phyloP scores from a whole-genome alignment of 1,284 basidiomycete genomes.

The Malassezia furfur region DNA sequence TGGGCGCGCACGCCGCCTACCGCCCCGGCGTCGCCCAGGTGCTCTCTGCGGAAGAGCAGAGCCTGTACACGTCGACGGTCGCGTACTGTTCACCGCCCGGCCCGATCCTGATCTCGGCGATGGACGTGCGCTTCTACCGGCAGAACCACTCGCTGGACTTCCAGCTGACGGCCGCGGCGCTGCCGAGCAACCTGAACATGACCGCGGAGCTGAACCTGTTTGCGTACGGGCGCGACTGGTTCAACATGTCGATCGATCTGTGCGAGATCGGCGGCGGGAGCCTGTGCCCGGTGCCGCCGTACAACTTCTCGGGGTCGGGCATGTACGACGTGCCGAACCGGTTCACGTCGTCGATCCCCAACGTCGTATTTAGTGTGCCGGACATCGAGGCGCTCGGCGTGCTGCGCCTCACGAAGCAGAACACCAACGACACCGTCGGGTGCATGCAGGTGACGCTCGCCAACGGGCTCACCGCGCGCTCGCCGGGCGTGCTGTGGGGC shows the following conservation, averaged over 20 bases:
- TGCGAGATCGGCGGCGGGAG: slow-evolving; percentile 32
- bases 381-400: slow-evolving; percentile 83
- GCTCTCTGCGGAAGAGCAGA: background rate
- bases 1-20: too few relatives aligned
- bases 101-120: slow-evolving; percentile 33
- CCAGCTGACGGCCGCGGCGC: slow-evolving; percentile 37
- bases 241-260: slow-evolving; percentile 40
- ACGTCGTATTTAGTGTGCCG: slow-evolving; percentile 75
- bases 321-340: slow-evolving; percentile 61
- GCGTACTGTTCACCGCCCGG: slow-evolving; percentile 41
- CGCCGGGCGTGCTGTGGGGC: slow-evolving; percentile 66
- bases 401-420: slow-evolving; percentile 60
- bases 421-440: slow-evolving; percentile 61
- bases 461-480: slow-evolving; percentile 75
- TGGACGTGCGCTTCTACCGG: slow-evolving; percentile 35
- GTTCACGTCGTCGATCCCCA: slow-evolving; percentile 57
- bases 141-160: slow-evolving; percentile 41
- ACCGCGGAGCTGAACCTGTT: slow-evolving; percentile 32
- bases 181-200: slow-evolving; percentile 24
- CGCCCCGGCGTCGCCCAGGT: background rate
- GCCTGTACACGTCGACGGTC: slow-evolving; percentile 30
- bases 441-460: slow-evolving; percentile 83
- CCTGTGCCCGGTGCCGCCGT: slow-evolving; percentile 43
- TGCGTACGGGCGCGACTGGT: slow-evolving; percentile 39
- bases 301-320: slow-evolving; percentile 55